A percentile compares a stretch with the other conserved stretches of the same genome.
phyloP scores from a whole-genome alignment of 2,329 filamentous ascomycete species.

The Pezicula neosporulosa region DNA sequence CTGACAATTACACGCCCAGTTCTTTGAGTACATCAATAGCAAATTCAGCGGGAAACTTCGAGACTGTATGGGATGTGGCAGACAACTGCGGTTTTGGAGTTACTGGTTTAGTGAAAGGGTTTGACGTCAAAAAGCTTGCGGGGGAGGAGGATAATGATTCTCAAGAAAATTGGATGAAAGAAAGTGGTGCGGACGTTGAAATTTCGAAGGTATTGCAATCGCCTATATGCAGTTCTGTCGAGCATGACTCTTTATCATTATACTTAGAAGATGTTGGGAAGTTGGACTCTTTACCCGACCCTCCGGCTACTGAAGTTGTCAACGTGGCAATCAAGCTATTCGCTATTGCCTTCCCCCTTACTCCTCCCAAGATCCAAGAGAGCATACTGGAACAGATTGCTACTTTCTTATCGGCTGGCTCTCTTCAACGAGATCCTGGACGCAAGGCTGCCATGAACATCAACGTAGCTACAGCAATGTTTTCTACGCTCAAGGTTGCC shows the following conservation, averaged over 20 bases:
- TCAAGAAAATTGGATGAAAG: constrained; percentile 46
- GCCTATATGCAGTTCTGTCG: constrained; percentile 78
- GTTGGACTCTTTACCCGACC: constrained; percentile 56
- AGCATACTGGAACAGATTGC: constrained; percentile 92
- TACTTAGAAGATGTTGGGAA: constrained; percentile 57
- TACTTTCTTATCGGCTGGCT: constrained; percentile 78
- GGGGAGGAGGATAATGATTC: constrained; percentile 60
- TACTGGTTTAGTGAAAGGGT: constrained; percentile 77
- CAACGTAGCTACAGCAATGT: constrained; percentile 80
- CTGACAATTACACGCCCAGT: constrained; percentile 80
- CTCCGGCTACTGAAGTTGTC: constrained; percentile 87
- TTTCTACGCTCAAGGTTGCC: constrained; percentile 78
- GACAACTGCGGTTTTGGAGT: constrained; percentile 96
- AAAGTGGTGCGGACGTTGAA: constrained; percentile 57
- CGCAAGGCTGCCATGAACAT: constrained; percentile 87
- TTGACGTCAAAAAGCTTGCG: constrained; percentile 66
- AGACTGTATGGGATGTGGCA: constrained; percentile 90
- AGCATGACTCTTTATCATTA: constrained; percentile 83
- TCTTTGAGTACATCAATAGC: constrained; percentile 90
- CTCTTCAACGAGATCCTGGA: constrained; percentile 79
- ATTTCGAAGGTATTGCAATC: constrained; percentile 61
- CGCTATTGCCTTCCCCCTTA: constrained; percentile 84
- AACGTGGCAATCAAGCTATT: constrained; percentile 94
- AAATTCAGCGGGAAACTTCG: constrained; percentile 83
- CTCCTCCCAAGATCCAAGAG: constrained; percentile 88